These are phyloP conservation scores for Eimeria sp. DNA, from an alignment of 169 alveolate genomes.

Conservation along the genomic window DNA sequence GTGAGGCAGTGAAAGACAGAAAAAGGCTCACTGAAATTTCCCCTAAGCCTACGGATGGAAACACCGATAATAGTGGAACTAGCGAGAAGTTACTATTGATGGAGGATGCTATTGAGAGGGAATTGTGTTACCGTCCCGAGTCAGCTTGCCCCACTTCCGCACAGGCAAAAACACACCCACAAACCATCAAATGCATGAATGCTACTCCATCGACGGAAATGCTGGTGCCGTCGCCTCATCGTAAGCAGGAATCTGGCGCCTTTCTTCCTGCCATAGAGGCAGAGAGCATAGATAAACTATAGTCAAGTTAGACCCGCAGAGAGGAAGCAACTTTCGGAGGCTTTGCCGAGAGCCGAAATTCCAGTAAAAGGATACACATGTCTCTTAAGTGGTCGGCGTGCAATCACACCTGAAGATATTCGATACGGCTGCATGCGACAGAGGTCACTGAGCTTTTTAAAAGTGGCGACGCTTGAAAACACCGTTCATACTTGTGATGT, in stretches of 20 bases:
- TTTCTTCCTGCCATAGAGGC: conserved; percentile 27
- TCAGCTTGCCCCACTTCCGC: not conserved
- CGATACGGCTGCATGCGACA: not conserved
- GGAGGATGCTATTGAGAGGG: not conserved
- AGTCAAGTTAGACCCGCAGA: not conserved
- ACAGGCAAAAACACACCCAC: not conserved
- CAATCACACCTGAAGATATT: not conserved
- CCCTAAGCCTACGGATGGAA: not conserved
- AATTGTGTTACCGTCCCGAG: not conserved
- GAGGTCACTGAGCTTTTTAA: no score
- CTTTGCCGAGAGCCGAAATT: not conserved
- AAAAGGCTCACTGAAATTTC: not conserved
- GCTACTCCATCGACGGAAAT: not conserved
- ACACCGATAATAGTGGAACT: not conserved
- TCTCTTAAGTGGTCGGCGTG: not conserved
- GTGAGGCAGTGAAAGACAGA: not conserved
- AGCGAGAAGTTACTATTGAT: not conserved
- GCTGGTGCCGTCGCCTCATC: not conserved
- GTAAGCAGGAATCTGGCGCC: not conserved
- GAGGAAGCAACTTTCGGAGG: not conserved
- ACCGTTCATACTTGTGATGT: not conserved
- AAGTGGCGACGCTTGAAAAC: not conserved
- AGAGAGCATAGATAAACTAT: not conserved
- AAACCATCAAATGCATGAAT: not conserved
- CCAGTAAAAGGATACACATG: not conserved